Evolutionary conservation across 2,329 filamentous ascomycete genomes (phyloP).

Genomic region (Zymoseptoria crescenta): DNA sequence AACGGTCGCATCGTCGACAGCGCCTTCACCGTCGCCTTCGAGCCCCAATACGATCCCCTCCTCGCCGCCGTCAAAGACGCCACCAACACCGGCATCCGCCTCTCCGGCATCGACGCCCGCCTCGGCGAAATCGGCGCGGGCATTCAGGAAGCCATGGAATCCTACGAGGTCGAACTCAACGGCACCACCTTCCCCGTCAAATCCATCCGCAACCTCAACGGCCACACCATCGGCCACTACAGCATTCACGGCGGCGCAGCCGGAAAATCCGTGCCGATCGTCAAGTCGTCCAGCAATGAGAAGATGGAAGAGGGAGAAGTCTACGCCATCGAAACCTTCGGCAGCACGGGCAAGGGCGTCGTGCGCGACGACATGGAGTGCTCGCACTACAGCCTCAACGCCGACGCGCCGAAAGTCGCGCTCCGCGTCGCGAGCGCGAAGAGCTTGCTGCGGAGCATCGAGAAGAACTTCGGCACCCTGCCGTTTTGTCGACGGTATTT

Average conservation of each 20-base stretch:
- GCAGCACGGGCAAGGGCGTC: conserved; percentile 46
- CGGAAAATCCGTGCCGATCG: conserved; percentile 48
- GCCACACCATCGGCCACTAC: conserved; percentile 49
- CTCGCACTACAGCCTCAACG: conserved; percentile 31
- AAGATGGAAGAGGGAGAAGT: conserved; percentile 54
- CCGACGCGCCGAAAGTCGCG: conserved; percentile 32
- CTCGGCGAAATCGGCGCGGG: conserved; percentile 49
- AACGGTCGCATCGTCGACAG: conserved; percentile 75
- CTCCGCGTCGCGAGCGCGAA: conserved; percentile 46
- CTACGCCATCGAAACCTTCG: conserved; percentile 54
- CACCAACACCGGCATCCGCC: conserved; percentile 54
- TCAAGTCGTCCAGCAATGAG: conserved; percentile 42
- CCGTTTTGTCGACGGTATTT: conserved; percentile 56
- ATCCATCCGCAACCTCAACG: conserved; percentile 47
- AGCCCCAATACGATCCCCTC: conserved; percentile 66
- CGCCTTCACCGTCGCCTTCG: conserved; percentile 71
- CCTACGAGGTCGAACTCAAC: conserved; percentile 51
- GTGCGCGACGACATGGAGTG: conserved; percentile 40
- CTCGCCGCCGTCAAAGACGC: conserved; percentile 66
- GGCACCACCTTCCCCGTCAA: conserved; percentile 49
- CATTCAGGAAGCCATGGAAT: conserved; percentile 56
- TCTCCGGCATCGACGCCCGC: conserved; percentile 49
- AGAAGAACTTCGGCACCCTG: conserved; percentile 55
- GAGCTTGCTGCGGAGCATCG: conserved; percentile 50
- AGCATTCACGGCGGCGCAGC: conserved; percentile 49